phyloP scores from a whole-genome alignment of 257 asterid species.

The Cordia subcordata region DNA sequence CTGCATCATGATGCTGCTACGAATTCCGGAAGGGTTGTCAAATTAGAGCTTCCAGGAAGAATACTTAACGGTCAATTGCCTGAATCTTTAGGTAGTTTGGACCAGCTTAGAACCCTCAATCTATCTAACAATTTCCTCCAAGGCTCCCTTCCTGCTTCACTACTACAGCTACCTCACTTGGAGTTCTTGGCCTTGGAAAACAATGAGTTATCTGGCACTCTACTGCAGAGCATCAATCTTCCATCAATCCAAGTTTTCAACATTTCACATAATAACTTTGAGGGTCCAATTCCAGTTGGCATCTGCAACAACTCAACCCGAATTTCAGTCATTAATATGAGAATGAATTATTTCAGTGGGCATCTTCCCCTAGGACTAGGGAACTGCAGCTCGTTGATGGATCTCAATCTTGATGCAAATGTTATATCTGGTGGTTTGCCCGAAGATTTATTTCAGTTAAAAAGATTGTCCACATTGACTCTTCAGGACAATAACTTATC shows the following conservation, averaged over 20 bases:
- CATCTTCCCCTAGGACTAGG: conserved; percentile 42
- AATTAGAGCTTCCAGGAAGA: conserved; percentile 43
- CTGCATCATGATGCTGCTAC: conserved; percentile 22
- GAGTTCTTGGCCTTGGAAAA: conserved; percentile 55
- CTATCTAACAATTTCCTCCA: conserved; percentile 44
- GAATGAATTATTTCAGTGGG: conserved; percentile 44
- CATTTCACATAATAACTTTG: conserved; percentile 46
- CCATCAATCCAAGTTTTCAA: conserved; percentile 45
- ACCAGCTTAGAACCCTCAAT: conserved; percentile 46
- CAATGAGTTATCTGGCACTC: conserved; percentile 40
- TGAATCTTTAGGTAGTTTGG: conserved; percentile 51
- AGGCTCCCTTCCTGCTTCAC: conserved; percentile 54
- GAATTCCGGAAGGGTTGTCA: conserved; percentile 41
- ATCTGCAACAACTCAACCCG: conserved; percentile 54
- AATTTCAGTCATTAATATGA: conserved; percentile 36
- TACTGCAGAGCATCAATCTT: conserved; percentile 36
- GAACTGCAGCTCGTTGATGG: conserved; percentile 45
- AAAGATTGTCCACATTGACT: conserved; percentile 30
- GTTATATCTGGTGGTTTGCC: conserved; percentile 48
- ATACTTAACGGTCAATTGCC: conserved; percentile 42
- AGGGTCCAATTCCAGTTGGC: conserved; percentile 48
- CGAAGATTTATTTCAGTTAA: conserved; percentile 47
- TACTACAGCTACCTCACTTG: conserved; percentile 44
- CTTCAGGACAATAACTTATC: conserved; percentile 55
- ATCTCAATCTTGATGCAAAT: conserved; percentile 48